A percentile compares a stretch with the other conserved stretches of the same genome.
Conservation (phyloP, 352 stramenopile genomes). For the Plasmopara halstedii region DNA sequence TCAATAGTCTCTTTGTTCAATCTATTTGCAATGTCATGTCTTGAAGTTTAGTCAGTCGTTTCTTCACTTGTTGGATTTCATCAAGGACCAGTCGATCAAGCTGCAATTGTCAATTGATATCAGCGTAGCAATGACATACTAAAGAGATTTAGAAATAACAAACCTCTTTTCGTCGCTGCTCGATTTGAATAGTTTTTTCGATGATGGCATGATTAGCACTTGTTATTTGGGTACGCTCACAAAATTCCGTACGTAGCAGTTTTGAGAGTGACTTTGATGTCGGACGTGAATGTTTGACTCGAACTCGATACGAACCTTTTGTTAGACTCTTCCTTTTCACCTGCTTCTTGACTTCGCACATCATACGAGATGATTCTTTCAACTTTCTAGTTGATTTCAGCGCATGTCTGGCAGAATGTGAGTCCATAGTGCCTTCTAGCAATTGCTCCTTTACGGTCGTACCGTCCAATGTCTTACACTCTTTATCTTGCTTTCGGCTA, state of each 20-base stretch:
- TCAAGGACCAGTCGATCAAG: constrained; percentile 52
- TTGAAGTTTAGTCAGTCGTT: constrained; percentile 45
- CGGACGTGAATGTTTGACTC: background rate
- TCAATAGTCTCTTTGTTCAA: background rate
- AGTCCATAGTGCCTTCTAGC: background rate
- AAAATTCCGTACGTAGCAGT: constrained; percentile 30
- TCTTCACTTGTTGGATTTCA: constrained; percentile 62
- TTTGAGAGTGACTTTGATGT: constrained; percentile 24
- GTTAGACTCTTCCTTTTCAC: constrained; percentile 10
- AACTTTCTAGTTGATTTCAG: constrained; percentile 4
- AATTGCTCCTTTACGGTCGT: constrained; percentile 5
- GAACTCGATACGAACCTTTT: constrained; percentile 4
- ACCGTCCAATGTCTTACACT: no score
- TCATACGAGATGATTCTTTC: background rate
- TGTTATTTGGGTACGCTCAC: constrained; percentile 7
- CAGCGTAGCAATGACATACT: no score
- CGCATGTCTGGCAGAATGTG: no score
- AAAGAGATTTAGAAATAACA: background rate
- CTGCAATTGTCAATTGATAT: constrained; percentile 18
- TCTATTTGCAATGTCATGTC: background rate
- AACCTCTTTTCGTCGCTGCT: constrained; percentile 61
- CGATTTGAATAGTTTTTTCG: constrained; percentile 32
- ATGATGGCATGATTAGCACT: constrained; percentile 31
- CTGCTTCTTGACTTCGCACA: constrained; percentile 2
- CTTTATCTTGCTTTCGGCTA: constrained; percentile 5